A percentile compares a stretch with the other conserved stretches of the same genome.
Evolutionary conservation across 768 basidiomycete species (phyloP).

Genomic region (Mycena metata): DNA sequence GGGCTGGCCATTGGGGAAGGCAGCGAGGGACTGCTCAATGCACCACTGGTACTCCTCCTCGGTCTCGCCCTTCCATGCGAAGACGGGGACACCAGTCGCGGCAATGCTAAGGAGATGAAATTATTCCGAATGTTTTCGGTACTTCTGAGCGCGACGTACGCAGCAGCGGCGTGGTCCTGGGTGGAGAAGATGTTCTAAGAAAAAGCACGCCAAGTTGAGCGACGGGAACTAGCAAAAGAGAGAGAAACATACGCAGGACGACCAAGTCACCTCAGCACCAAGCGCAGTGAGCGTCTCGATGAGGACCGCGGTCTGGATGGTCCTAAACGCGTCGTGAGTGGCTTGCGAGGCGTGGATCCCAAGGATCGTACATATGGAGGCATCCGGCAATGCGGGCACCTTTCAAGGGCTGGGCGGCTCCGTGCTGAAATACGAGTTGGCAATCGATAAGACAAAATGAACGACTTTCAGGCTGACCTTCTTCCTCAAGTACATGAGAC

Average conservation of each 20-base stretch:
- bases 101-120: constrained; percentile 74
- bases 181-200: constrained; percentile 98
- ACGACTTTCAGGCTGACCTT: constrained; percentile 66
- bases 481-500: constrained; percentile 91
- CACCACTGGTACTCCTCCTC: constrained; percentile 99
- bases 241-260: constrained; percentile 83
- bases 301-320: constrained; percentile 97
- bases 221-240: background rate
- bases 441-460: constrained; percentile 13
- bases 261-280: constrained; percentile 99
- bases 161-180: constrained; percentile 99
- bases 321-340: constrained; percentile 66
- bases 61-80: constrained; percentile 99
- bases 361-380: constrained; percentile 86
- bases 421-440: constrained; percentile 68
- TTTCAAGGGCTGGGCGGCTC: constrained; percentile 84
- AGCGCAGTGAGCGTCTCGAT: constrained; percentile 97
- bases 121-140: background rate
- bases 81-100: constrained; percentile 98
- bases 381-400: constrained; percentile 98
- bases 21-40: constrained; percentile 93
- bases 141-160: constrained; percentile 63
- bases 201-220: constrained; percentile 13
- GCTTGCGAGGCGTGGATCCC: background rate
- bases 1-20: constrained; percentile 86